Percentiles rank a stretch among this genome's conserved stretches.
Conservation (phyloP, 345 rosid genomes). For the Citrus glauca region DNA sequence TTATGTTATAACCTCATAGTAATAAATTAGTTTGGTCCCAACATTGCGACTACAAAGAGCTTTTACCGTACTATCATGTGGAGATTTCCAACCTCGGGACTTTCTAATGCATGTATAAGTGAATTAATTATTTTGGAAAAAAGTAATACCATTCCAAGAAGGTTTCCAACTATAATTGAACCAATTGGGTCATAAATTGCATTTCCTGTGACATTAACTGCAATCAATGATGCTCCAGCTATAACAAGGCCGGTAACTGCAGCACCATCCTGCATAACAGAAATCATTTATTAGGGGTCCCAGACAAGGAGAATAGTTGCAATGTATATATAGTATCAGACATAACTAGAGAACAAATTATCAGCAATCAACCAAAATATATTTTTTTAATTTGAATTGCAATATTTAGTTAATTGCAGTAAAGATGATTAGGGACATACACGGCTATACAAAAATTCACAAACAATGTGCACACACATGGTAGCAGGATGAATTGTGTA, state of each 20-base stretch:
- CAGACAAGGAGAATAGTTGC: neutral
- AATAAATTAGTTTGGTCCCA: too few species aligned
- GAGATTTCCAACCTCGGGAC: neutral
- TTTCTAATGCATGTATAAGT: neutral
- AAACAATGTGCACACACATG: neutral
- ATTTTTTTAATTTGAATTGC: too few species aligned
- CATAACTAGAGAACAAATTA: neutral
- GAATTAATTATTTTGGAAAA: neutral
- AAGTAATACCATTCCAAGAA: slow-evolving; percentile 83
- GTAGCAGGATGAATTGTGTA: neutral
- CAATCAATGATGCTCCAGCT: slow-evolving; percentile 87
- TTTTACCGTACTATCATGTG: neutral
- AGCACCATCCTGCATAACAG: slow-evolving; percentile 81
- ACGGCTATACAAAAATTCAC: neutral
- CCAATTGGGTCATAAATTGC: slow-evolving; percentile 93
- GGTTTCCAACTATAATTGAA: slow-evolving; percentile 83
- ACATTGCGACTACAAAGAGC: too few species aligned
- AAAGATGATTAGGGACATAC: neutral
- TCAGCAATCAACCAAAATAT: neutral
- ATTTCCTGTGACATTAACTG: slow-evolving; percentile 83
- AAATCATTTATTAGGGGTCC: slow-evolving; percentile 2
- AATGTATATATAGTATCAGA: neutral
- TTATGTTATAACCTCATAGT: too few species aligned
- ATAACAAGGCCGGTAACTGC: slow-evolving; percentile 91
- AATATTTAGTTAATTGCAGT: neutral